These are phyloP conservation scores for Bocquillonia castaneifolia DNA, from an alignment of 441 rosid species.

Conservation along the genomic window DNA sequence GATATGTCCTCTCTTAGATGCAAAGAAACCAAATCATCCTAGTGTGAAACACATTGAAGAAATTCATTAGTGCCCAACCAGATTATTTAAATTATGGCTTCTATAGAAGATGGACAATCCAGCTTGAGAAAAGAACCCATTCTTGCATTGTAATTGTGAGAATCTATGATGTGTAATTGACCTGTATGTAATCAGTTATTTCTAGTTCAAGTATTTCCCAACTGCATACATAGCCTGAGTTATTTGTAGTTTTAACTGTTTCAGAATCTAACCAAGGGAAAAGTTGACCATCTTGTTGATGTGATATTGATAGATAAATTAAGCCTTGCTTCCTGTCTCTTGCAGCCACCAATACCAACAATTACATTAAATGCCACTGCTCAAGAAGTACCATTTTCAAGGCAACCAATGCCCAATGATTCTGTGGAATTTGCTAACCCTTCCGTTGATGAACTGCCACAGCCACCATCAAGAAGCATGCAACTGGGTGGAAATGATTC, in stretches of 20 bases:
- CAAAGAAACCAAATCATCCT: not conserved
- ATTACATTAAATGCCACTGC: slow-evolving; percentile 5
- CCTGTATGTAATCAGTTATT: not conserved
- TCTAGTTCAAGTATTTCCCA: not conserved
- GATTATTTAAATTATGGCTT: not conserved
- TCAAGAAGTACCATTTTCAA: slow-evolving; percentile 20
- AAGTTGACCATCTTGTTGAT: not conserved
- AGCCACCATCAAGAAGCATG: slow-evolving; percentile 1
- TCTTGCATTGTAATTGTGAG: not conserved
- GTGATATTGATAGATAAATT: not conserved
- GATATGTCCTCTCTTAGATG: not conserved
- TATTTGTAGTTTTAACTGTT: not conserved
- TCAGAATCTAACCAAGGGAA: not conserved
- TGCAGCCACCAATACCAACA: slow-evolving; percentile 5
- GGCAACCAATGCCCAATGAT: not conserved
- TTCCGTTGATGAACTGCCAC: not conserved
- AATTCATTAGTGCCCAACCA: not conserved
- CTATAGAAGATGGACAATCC: not conserved
- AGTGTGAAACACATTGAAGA: not conserved
- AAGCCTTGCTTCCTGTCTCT: not conserved
- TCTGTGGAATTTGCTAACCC: not conserved
- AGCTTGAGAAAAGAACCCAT: not conserved
- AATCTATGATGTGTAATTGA: not conserved
- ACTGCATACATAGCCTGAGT: not conserved
- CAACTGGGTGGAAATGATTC: slow-evolving; percentile 11